Evolutionary conservation across 2,329 filamentous ascomycete genomes (phyloP).

Genomic region (Phaeosphaeria sp.): DNA sequence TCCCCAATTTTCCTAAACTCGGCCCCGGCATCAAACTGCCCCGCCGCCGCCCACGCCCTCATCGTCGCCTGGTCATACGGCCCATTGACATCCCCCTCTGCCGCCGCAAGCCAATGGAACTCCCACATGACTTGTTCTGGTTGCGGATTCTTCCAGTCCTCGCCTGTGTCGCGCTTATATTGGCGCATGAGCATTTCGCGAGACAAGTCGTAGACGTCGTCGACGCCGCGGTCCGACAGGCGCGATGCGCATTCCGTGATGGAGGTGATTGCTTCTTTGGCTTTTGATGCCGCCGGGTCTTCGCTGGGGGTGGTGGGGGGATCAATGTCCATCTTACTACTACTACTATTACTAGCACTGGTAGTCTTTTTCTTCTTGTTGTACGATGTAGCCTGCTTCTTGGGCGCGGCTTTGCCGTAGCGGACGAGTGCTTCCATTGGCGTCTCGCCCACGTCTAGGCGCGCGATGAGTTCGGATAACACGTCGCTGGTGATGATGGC

Average conservation of each 20-base stretch:
- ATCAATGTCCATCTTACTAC: constrained; percentile 73
- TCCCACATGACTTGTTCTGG: constrained; percentile 71
- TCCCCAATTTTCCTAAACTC: constrained; percentile 58
- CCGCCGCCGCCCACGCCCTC: constrained; percentile 88
- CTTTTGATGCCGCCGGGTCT: constrained; percentile 71
- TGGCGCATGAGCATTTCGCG: constrained; percentile 83
- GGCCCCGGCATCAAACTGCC: constrained; percentile 90
- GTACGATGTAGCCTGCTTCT: not conserved
- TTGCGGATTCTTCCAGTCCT: constrained; percentile 74
- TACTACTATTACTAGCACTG: no score
- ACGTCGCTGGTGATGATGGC: constrained; percentile 75
- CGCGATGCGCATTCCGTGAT: constrained; percentile 92
- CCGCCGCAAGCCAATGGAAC: constrained; percentile 88
- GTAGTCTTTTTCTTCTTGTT: constrained; percentile 52
- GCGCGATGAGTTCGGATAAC: constrained; percentile 72
- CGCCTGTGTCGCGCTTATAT: constrained; percentile 83
- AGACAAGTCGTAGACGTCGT: constrained; percentile 91
- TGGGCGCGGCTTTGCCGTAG: constrained; percentile 68
- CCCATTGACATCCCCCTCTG: constrained; percentile 81
- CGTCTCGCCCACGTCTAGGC: constrained; percentile 82
- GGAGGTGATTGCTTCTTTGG: constrained; percentile 76
- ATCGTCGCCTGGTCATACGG: constrained; percentile 87
- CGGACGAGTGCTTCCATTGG: constrained; percentile 85
- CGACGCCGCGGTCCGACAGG: constrained; percentile 79
- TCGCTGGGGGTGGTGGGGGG: constrained; percentile 57